Conservation (phyloP, 1,284 basidiomycete species). For the Moniliophthora roreri region DNA sequence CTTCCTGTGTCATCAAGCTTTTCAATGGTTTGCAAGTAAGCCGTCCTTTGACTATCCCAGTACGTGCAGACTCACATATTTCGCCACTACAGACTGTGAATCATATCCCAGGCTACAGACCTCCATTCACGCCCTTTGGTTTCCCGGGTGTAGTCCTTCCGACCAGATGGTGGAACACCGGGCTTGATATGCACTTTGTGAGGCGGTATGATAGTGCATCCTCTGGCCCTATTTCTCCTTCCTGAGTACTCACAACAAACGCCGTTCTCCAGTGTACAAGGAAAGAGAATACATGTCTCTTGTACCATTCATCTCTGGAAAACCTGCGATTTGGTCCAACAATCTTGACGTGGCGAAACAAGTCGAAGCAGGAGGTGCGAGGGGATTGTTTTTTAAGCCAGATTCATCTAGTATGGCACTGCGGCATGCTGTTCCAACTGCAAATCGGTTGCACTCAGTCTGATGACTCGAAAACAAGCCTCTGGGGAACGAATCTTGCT, state of each 20-base stretch:
- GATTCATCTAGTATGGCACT: constrained; percentile 27
- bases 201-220: constrained; percentile 33
- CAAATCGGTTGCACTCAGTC: constrained; percentile 12
- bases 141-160: constrained; percentile 36
- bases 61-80: too few species aligned
- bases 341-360: constrained; percentile 51
- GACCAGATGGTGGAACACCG: constrained; percentile 44
- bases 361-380: constrained; percentile 37
- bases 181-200: constrained; percentile 35
- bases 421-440: constrained; percentile 24
- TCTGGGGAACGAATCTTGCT: constrained; percentile 48
- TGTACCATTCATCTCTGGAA: constrained; percentile 40
- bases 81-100: constrained; percentile 31
- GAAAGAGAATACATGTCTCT: constrained; percentile 44
- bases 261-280: constrained; percentile 34
- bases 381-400: constrained; percentile 42
- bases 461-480: constrained; percentile 23
- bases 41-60: too few species aligned
- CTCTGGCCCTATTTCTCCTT: constrained; percentile 3
- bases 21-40: too few species aligned
- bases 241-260: background rate
- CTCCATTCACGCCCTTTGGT: constrained; percentile 39
- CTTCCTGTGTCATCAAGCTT: too few species aligned
- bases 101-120: constrained; percentile 34
- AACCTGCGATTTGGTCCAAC: constrained; percentile 40